These are phyloP conservation scores for Nitzschia sp. DNA, from an alignment of 108 stramenopile genomes.

Conservation along the genomic window DNA sequence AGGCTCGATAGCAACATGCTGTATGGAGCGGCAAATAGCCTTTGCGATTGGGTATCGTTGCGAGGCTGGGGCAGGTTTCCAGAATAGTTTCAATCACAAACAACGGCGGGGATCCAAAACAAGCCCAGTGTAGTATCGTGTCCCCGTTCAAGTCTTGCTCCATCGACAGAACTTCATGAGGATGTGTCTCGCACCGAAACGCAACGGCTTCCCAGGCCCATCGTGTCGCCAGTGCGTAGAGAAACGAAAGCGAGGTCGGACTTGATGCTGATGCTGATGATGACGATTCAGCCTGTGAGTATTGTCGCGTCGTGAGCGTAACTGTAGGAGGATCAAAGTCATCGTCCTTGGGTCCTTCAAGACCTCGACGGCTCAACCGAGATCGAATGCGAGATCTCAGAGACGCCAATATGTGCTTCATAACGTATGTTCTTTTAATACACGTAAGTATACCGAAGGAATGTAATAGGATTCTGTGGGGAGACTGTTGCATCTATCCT, in stretches of 20 bases:
- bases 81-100: slow-evolving; percentile 24
- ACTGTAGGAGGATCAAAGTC: slow-evolving; percentile 2
- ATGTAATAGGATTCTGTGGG: no score
- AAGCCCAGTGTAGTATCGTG: slow-evolving; percentile 31
- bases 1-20: slow-evolving; percentile 39
- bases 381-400: no score
- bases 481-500: no score
- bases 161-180: slow-evolving; percentile 28
- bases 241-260: neutral
- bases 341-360: neutral
- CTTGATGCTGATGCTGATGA: neutral
- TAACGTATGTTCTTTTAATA: no score
- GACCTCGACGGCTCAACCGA: no score
- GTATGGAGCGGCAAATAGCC: slow-evolving; percentile 43
- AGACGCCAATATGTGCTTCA: no score
- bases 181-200: slow-evolving; percentile 42
- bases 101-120: slow-evolving; percentile 29
- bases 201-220: slow-evolving; percentile 41
- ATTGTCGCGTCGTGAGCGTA: neutral
- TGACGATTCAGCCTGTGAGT: neutral
- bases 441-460: no score
- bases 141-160: slow-evolving; percentile 19
- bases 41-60: slow-evolving; percentile 10
- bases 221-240: slow-evolving; percentile 21
- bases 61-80: slow-evolving; percentile 24